Evolutionary conservation across 163 green algal species (phyloP).

Genomic region (Coccomyxa subellipsoidea): DNA sequence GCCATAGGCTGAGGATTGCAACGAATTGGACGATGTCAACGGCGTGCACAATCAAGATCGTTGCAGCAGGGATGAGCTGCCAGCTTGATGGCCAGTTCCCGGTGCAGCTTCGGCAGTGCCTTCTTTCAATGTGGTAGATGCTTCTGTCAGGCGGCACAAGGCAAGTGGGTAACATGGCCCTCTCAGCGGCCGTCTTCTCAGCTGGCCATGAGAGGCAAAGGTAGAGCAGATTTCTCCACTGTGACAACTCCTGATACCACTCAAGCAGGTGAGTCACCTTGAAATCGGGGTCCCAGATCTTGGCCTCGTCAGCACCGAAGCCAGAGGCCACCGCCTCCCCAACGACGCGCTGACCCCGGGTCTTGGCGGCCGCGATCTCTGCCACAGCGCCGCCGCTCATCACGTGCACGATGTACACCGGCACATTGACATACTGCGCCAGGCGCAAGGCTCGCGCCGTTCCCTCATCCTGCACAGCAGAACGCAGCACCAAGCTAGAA

Average conservation of each 20-base stretch:
- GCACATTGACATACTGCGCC: conserved; percentile 71
- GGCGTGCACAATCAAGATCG: no score
- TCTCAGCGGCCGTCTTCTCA: no score
- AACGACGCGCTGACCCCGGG: conserved; percentile 46
- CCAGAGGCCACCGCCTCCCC: conserved; percentile 81
- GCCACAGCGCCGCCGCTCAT: conserved; percentile 83
- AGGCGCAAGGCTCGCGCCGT: conserved; percentile 82
- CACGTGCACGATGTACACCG: conserved; percentile 96
- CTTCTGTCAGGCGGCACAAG: no score
- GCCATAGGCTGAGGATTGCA: no score
- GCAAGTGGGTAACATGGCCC: no score
- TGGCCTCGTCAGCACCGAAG: conserved; percentile 69
- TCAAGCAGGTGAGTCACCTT: no score
- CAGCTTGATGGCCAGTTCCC: background rate
- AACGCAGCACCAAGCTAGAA: background rate
- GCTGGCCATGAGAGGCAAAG: no score
- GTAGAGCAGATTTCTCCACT: no score
- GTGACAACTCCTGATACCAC: no score
- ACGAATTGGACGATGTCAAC: no score
- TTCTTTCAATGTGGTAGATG: background rate
- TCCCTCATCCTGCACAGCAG: conserved; percentile 65
- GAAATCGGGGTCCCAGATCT: conserved; percentile 16
- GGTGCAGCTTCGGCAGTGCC: background rate
- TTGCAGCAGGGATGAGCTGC: no score
- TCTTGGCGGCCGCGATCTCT: conserved; percentile 27